Evolutionary conservation across 2,329 filamentous ascomycete species (phyloP).

Genomic region (Balansia obtecta): DNA sequence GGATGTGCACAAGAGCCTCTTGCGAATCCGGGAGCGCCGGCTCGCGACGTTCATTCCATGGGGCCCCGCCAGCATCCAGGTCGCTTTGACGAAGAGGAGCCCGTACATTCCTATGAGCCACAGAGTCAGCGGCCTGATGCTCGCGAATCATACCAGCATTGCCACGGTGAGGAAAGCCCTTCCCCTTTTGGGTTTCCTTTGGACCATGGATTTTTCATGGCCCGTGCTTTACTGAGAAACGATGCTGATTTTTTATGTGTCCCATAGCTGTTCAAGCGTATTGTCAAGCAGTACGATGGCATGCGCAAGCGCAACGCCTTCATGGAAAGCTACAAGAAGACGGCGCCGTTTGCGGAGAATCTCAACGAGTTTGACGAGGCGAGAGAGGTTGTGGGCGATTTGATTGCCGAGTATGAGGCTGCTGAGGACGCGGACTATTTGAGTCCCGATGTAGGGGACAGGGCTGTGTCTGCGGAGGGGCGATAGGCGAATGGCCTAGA

Average conservation of each 20-base stretch:
- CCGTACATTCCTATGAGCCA: slow-evolving; percentile 92
- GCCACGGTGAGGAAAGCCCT: slow-evolving; percentile 53
- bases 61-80: slow-evolving; percentile 95
- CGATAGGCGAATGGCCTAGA: slow-evolving; percentile 32
- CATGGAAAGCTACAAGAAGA: slow-evolving; percentile 91
- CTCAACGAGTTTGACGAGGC: slow-evolving; percentile 93
- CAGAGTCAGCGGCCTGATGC: slow-evolving; percentile 90
- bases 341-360: slow-evolving; percentile 83
- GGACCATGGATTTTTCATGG: too few relatives aligned
- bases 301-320: slow-evolving; percentile 96
- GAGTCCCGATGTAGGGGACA: slow-evolving; percentile 52
- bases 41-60: slow-evolving; percentile 96
- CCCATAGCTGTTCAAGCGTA: slow-evolving; percentile 72
- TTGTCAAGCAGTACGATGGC: slow-evolving; percentile 82
- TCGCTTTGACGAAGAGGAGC: slow-evolving; percentile 90
- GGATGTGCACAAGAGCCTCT: slow-evolving; percentile 93
- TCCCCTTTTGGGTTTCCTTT: background rate
- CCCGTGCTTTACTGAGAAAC: too few relatives aligned
- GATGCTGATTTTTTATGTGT: background rate
- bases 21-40: slow-evolving; percentile 87
- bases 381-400: slow-evolving; percentile 76
- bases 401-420: slow-evolving; percentile 91
- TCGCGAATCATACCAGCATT: slow-evolving; percentile 96
- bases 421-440: slow-evolving; percentile 86
- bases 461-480: slow-evolving; percentile 38